Evolutionary conservation across 352 stramenopile species (phyloP).

Genomic region (Pythium rhizo-oryzae): DNA sequence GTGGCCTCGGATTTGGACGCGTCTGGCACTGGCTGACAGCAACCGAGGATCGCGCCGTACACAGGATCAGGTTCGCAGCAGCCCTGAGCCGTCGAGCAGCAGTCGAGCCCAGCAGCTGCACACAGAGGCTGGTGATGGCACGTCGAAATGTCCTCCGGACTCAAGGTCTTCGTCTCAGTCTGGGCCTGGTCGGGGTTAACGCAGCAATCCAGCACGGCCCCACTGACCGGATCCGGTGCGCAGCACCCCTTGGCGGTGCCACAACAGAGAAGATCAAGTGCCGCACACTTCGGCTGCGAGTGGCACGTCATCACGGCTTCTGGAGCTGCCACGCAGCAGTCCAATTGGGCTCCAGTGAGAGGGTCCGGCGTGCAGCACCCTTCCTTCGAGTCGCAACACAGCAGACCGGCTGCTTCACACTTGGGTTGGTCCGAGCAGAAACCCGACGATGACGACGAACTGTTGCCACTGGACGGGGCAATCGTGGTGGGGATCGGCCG

Average conservation of each 20-base stretch:
- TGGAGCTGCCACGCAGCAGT: conserved; percentile 59
- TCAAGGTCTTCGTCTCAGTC: neutral
- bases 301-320: no score
- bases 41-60: conserved; percentile 31
- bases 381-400: conserved; percentile 47
- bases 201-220: conserved; percentile 48
- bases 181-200: neutral
- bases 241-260: conserved; percentile 47
- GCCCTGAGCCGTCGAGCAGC: conserved; percentile 35
- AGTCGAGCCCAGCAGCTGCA: conserved; percentile 35
- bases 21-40: conserved; percentile 27
- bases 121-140: conserved; percentile 46
- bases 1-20: neutral
- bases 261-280: conserved; percentile 51
- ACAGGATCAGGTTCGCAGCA: conserved; percentile 43
- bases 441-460: neutral
- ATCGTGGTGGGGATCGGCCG: conserved; percentile 14
- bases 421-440: conserved; percentile 46
- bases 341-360: conserved; percentile 36
- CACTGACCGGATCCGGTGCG: conserved; percentile 31
- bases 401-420: conserved; percentile 43
- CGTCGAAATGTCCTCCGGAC: conserved; percentile 5
- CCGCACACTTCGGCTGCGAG: no score
- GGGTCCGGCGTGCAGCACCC: conserved; percentile 47
- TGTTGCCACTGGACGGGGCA: neutral